Evolutionary conservation across 257 asterid genomes (phyloP).

Genomic region (Gardenia jasminoides): DNA sequence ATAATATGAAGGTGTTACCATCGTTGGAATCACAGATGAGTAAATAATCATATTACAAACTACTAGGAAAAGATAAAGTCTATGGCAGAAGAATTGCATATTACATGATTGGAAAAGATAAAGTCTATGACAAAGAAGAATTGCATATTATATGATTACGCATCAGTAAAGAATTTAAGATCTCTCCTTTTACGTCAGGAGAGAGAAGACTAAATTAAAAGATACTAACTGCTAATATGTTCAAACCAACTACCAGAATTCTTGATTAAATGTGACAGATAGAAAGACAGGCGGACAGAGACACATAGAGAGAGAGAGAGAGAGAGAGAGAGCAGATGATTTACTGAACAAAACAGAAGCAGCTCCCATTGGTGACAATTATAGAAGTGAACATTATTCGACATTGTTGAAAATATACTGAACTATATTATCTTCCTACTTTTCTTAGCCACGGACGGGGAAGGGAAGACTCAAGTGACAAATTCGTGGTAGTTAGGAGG

Average conservation of each 20-base stretch:
- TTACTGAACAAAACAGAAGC: not conserved
- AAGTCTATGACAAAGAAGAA: not conserved
- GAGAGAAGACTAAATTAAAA: not conserved
- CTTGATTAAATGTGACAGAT: too few species aligned
- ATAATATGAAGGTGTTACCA: constrained; percentile 27
- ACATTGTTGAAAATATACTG: not conserved
- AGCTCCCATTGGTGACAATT: not conserved
- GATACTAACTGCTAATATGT: not conserved
- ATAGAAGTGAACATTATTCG: not conserved
- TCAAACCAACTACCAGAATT: not conserved
- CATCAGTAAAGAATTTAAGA: not conserved
- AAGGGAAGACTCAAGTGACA: not conserved
- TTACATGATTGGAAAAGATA: not conserved
- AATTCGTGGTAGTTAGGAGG: not conserved
- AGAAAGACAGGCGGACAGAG: not conserved
- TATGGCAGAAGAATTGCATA: not conserved
- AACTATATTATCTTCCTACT: not conserved
- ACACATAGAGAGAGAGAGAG: not conserved
- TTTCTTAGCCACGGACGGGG: not conserved
- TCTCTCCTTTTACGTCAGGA: not conserved
- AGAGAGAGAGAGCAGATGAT: not conserved
- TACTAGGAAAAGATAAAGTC: not conserved
- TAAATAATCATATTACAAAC: not conserved
- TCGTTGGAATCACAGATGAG: constrained; percentile 13
- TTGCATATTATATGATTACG: not conserved